Conservation (phyloP, 345 rosid genomes). For the Carallia pectinifolia region DNA sequence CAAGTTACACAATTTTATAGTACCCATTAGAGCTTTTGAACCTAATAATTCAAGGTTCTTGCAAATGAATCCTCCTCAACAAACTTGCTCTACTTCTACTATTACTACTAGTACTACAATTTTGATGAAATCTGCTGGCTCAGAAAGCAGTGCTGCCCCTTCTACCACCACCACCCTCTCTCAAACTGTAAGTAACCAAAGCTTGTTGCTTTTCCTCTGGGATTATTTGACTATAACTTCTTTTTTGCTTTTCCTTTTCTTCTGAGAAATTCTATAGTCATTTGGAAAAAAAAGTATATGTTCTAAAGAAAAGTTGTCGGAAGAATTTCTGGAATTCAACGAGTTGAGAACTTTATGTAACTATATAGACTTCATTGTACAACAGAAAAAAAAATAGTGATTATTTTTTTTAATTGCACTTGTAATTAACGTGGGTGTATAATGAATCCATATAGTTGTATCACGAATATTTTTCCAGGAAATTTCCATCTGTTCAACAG, state of each 20-base stretch:
- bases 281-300: neutral
- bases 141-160: slow-evolving; percentile 37
- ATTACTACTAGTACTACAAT: neutral
- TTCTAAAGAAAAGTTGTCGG: too few relatives aligned
- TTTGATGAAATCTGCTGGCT: slow-evolving; percentile 37
- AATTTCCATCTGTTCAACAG: neutral
- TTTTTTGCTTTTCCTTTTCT: neutral
- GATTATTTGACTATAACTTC: neutral
- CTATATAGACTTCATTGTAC: too few relatives aligned
- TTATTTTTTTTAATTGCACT: too few relatives aligned
- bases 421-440: too few relatives aligned
- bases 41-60: slow-evolving; percentile 34
- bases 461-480: too few relatives aligned
- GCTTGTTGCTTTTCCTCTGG: neutral
- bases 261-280: neutral
- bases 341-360: too few relatives aligned
- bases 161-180: slow-evolving; percentile 39
- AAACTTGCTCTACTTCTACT: slow-evolving; percentile 10
- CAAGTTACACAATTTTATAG: slow-evolving; percentile 5
- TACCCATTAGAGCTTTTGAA: slow-evolving; percentile 13
- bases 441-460: too few relatives aligned
- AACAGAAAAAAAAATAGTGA: too few relatives aligned
- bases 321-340: too few relatives aligned
- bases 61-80: slow-evolving; percentile 37
- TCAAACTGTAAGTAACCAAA: slow-evolving; percentile 33